A percentile compares a stretch with the other conserved stretches of the same genome.
These are phyloP conservation scores for Ailanthus altissimus DNA, from an alignment of 345 rosid species.

Conservation along the genomic window DNA sequence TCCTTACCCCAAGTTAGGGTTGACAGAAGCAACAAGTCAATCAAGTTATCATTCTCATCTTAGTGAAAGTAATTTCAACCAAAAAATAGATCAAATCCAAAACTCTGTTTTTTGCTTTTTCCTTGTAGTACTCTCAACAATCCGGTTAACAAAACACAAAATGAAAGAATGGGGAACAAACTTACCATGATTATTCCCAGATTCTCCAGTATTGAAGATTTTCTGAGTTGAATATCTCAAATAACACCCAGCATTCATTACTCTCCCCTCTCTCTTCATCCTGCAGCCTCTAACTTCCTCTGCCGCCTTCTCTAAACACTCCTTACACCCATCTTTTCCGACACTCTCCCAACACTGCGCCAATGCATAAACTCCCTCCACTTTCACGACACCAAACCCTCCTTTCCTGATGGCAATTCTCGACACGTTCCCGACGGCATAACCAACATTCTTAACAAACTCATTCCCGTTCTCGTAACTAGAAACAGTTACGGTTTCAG, in stretches of 20 bases:
- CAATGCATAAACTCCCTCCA: slow-evolving; percentile 41
- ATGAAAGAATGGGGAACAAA: background rate
- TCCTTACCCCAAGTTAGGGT: background rate
- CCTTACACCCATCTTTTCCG: slow-evolving; percentile 35
- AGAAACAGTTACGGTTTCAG: background rate
- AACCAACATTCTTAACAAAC: slow-evolving; percentile 20
- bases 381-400: slow-evolving; percentile 35
- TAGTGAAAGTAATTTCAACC: background rate
- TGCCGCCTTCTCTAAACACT: slow-evolving; percentile 46
- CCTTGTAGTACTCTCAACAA: background rate
- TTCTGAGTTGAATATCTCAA: slow-evolving; percentile 44
- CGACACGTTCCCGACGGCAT: slow-evolving; percentile 37
- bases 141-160: background rate
- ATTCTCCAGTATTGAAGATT: slow-evolving; percentile 27
- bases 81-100: too few relatives aligned
- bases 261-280: slow-evolving; percentile 51
- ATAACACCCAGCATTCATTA: slow-evolving; percentile 46
- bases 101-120: too few relatives aligned
- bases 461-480: background rate
- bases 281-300: slow-evolving; percentile 34
- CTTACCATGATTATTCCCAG: slow-evolving; percentile 32
- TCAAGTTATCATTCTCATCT: background rate
- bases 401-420: slow-evolving; percentile 33
- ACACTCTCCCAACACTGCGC: slow-evolving; percentile 58
- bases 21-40: background rate